Percentiles rank a stretch among this genome's conserved stretches.
These are phyloP conservation scores for Lachnellula suecica DNA, from an alignment of 2,329 filamentous ascomycete species.

Conservation along the genomic window DNA sequence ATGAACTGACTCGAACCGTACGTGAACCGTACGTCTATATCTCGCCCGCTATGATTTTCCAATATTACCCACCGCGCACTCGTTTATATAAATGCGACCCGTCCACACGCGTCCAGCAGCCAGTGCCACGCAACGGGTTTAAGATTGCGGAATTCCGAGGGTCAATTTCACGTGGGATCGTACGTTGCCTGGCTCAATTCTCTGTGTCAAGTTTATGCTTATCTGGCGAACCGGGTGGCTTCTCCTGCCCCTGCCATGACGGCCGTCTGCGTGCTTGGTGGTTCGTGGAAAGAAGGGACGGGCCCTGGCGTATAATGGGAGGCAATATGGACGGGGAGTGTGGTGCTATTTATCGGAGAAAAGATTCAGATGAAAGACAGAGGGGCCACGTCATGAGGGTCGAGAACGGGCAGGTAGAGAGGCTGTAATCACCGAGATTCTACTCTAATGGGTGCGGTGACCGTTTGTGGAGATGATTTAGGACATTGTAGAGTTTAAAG, in stretches of 20 bases:
- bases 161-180: too few relatives aligned
- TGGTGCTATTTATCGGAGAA: background rate
- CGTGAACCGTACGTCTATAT: too few relatives aligned
- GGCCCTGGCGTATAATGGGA: background rate
- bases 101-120: too few relatives aligned
- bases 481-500: background rate
- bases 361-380: background rate
- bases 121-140: too few relatives aligned
- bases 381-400: background rate
- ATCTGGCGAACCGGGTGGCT: background rate
- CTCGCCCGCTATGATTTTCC: too few relatives aligned
- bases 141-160: too few relatives aligned
- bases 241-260: background rate
- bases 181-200: too few relatives aligned
- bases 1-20: too few relatives aligned
- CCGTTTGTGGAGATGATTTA: background rate
- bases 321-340: background rate
- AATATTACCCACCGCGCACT: too few relatives aligned
- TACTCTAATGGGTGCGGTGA: background rate
- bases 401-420: background rate
- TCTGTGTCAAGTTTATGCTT: constrained; percentile 3
- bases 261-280: background rate
- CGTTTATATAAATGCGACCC: too few relatives aligned
- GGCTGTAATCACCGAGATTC: background rate
- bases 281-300: background rate